Base-by-base conservation (phyloP, 371 early-diverging fungal species). In the Mucor piriformis region DNA sequence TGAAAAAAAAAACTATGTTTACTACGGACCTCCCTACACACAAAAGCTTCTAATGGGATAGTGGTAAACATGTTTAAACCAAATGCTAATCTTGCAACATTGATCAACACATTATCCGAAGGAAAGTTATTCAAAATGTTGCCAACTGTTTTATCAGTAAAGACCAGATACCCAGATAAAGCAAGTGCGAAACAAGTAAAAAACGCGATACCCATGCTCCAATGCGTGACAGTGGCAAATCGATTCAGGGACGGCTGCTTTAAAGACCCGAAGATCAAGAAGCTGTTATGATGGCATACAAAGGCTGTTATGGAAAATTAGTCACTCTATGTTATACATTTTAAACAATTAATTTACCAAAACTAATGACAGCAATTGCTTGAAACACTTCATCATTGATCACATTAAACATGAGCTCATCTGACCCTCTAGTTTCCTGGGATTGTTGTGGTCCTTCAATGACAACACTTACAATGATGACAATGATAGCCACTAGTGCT, bases 41-140 rank as follows among this genome's bases (percentile, higher is more conserved):
- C 92, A 72, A 90, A 88, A 1, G 84, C 77, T 51, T 91, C 92
- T 57, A 91, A 69, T 1, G 90, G 92, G 27, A 89, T 74, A 7
- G 92, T 92, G 1, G 91, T 88, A 53, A 91, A 89, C 92, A 92
- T 90, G 70, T 90, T 90, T 37, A 92, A 76, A 7, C 90, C 92
- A 67, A 92, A 91, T 35, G 88, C 85, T 50, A 91, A 78, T 5
- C 92, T 83, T 6, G 92, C 91, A 47, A 92, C 77, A 64, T 91
- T 92, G 66, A 91, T 91, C 18, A 90, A 67, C 20, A 83, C 54
- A 57, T 86, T 83, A 63, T 89, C 84, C 13, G 81, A 78, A 2
- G 91, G 84, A 54, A 92, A 91, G 68, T 90, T 91, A 70, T 91
- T 92, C 27, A 92, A 67, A 18, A 92, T 86, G 60, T 92, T 92